Conservation (phyloP, 1,139 yeast species). For the Candida smagusa region DNA sequence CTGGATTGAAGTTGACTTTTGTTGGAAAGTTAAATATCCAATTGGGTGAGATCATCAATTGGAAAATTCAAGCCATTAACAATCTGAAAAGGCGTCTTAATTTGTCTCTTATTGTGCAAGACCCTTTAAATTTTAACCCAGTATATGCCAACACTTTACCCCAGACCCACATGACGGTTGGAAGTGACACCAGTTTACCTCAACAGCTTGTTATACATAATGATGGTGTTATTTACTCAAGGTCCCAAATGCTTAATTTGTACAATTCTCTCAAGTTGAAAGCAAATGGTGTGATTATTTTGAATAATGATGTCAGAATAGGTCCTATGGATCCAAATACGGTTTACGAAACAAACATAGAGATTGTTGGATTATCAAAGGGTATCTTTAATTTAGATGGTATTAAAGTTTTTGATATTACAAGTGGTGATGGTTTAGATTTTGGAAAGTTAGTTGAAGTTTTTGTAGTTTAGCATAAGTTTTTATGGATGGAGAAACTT, state of each 20-base stretch:
- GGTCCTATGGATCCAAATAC: conserved; percentile 62
- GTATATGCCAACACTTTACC: conserved; percentile 7
- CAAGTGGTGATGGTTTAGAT: conserved; percentile 66
- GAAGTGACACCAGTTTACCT: conserved; percentile 3
- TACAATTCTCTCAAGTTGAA: conserved; percentile 38
- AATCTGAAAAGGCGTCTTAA: conserved; percentile 45
- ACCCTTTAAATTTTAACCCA: conserved; percentile 23
- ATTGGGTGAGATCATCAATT: conserved; percentile 57
- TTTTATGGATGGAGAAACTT: background rate
- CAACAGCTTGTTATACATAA: conserved; percentile 9
- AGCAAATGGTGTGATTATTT: conserved; percentile 51
- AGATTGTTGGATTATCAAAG: conserved; percentile 57
- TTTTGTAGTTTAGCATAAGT: conserved; percentile 40
- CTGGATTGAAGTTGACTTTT: conserved; percentile 59
- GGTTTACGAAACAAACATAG: conserved; percentile 62
- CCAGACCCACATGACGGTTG: conserved; percentile 4
- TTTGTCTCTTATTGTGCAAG: conserved; percentile 38
- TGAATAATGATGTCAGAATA: conserved; percentile 63
- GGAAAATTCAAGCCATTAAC: conserved; percentile 71
- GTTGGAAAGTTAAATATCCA: conserved; percentile 60
- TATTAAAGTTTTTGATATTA: conserved; percentile 58
- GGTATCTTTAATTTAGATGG: conserved; percentile 70
- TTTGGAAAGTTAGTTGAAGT: conserved; percentile 72
- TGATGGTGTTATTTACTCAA: conserved; percentile 17
- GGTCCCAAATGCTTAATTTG: conserved; percentile 24